A percentile compares a stretch with the other conserved stretches of the same genome.
Evolutionary conservation across 1,139 yeast species (phyloP).

Genomic region (Scheffersomyces segobiensis): DNA sequence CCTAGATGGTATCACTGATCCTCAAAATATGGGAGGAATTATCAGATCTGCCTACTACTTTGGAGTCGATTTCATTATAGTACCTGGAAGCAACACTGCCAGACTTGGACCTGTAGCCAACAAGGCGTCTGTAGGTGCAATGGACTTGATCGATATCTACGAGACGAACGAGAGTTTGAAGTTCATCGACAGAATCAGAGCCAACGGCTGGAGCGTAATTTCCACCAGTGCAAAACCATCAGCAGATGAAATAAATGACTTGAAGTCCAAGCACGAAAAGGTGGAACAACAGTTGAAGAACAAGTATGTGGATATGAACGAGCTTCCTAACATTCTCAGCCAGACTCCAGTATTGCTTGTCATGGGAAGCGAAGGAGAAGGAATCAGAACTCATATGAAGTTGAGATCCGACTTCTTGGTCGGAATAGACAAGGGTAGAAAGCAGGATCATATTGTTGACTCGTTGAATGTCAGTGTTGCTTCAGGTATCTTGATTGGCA

Average conservation of each 20-base stretch:
- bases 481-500: conserved; percentile 62
- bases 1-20: conserved; percentile 83
- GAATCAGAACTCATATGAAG: conserved; percentile 68
- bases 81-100: conserved; percentile 73
- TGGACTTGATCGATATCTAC: conserved; percentile 69
- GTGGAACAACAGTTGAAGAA: conserved; percentile 20
- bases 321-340: conserved; percentile 42
- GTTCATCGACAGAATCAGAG: conserved; percentile 57
- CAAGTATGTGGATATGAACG: conserved; percentile 41
- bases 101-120: conserved; percentile 74
- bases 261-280: conserved; percentile 22
- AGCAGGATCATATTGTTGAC: conserved; percentile 55
- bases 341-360: conserved; percentile 67
- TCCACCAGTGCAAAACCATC: conserved; percentile 53
- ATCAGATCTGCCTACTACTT: conserved; percentile 78
- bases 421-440: conserved; percentile 42
- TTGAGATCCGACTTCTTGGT: conserved; percentile 67
- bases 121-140: conserved; percentile 87
- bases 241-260: conserved; percentile 17
- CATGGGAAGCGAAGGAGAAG: conserved; percentile 83
- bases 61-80: conserved; percentile 79
- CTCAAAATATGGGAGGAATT: conserved; percentile 89
- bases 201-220: conserved; percentile 71
- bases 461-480: conserved; percentile 92
- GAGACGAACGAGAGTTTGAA: conserved; percentile 56